Base-by-base conservation (phyloP, 441 rosid species). In the Raphanus hybrid region DNA sequence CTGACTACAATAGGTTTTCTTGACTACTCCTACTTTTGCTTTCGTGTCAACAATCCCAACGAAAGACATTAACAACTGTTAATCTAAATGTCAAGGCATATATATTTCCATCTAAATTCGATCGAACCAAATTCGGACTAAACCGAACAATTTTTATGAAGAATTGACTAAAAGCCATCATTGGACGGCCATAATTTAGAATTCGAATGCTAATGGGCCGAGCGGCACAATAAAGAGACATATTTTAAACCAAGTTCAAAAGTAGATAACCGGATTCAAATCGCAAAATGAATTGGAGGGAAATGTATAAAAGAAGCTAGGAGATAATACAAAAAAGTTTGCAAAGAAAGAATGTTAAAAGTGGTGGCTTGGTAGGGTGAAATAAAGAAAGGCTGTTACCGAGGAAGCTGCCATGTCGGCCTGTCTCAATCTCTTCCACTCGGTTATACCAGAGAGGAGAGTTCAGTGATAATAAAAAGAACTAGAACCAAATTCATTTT, bases 351-450 rank as follows among this genome's bases (percentile, higher is more conserved):
- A 48, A 34, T 52, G 52, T 27, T 16, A 34, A 65, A 41, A 14
- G 37, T 18, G 55, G 48, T 57, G 65, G 63, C 26, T 18, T 65
- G 66, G 71, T 65, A 64, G 27, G 73, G 76, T 71, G 68, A 71
- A 55, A 58, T 52, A 23, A 50, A 72, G 26, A 10, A 11, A 67
- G 55, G 77, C 7, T 26, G 50, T 78, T 78, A 61, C 59, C 77
- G 65, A 78, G 74, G 78, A 78, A 73, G 74, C 74, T 78, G 64
- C 68, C 55, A 0, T 78, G 78, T 73, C 74, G 69, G 62, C 2
- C 39, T 67, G 70, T 68, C 74, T 23, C 37, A 50, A 61, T 78
- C 65, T 15, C 69, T 59, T 48, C 61, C 71, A 58, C 65, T 54
- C 26, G 45, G 45, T 63, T 50, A 39, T n/a, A 76, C 39, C 57